Conservation (phyloP, 495 filamentous ascomycete genomes). For the Amniculicola lignicola region DNA sequence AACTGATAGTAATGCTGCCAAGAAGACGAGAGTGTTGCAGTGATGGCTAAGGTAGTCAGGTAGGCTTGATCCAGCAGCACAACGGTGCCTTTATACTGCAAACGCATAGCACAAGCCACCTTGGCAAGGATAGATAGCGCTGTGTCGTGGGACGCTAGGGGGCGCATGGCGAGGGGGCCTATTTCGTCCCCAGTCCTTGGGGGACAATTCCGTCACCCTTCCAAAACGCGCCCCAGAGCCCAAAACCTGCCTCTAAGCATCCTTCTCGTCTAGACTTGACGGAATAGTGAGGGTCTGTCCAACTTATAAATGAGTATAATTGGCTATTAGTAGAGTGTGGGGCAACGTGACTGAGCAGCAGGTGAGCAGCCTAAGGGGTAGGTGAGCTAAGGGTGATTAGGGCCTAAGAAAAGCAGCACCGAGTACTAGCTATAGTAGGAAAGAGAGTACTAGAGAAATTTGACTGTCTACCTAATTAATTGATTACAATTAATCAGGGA, state of each 20-base stretch:
- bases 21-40: conserved; percentile 3
- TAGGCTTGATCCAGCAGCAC: conserved; percentile 3
- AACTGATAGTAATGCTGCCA: background rate
- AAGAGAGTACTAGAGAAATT: no score
- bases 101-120: conserved; percentile 1
- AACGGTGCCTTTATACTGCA: conserved; percentile 2
- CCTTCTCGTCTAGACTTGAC: conserved; percentile 11
- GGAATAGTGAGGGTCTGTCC: background rate
- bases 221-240: conserved; percentile 7
- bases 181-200: conserved; percentile 2
- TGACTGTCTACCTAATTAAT: no score
- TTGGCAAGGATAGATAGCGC: conserved; percentile 5
- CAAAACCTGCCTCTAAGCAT: no score
- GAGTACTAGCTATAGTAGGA: no score
- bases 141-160: conserved; percentile 3
- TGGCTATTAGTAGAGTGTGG: conserved; percentile 5
- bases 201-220: conserved; percentile 6
- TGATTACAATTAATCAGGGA: no score
- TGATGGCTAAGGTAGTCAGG: no score
- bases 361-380: no score
- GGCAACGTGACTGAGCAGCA: conserved; percentile 14
- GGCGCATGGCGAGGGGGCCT: no score
- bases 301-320: conserved; percentile 1
- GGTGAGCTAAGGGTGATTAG: no score
- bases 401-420: no score